A percentile compares a stretch with the other conserved stretches of the same genome.
Evolutionary conservation across 805 yeast genomes (phyloP).

Genomic region (Tetrapisispora pingtungensis): DNA sequence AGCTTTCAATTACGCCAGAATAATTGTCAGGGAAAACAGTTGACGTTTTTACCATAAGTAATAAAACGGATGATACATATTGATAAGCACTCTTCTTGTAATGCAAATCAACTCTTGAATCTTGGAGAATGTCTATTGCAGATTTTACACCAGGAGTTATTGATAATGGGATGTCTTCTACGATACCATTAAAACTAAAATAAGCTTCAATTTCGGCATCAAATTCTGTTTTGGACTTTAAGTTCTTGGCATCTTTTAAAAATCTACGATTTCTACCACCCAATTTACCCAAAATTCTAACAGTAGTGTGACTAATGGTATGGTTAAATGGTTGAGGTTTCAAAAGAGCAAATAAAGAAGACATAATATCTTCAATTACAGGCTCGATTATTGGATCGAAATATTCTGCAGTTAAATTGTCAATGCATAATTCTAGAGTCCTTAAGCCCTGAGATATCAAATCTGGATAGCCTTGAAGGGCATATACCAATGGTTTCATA

Average conservation of each 20-base stretch:
- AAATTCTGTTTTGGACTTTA: conserved; percentile 42
- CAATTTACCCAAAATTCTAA: conserved; percentile 83
- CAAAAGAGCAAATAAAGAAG: conserved; percentile 82
- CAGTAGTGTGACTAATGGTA: conserved; percentile 89
- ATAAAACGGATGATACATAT: conserved; percentile 55
- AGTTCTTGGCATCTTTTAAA: conserved; percentile 62
- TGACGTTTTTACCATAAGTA: conserved; percentile 47
- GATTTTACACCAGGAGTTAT: conserved; percentile 75
- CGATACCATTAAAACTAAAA: conserved; percentile 62
- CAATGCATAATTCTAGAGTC: conserved; percentile 91
- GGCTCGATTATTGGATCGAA: conserved; percentile 97
- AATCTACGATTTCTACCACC: conserved; percentile 94
- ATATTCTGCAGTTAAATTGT: conserved; percentile 89
- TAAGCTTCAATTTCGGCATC: conserved; percentile 63
- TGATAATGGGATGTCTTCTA: conserved; percentile 54
- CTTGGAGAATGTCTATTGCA: conserved; percentile 67
- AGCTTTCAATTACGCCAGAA: conserved; percentile 37
- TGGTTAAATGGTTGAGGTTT: conserved; percentile 91
- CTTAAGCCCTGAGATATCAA: conserved; percentile 89
- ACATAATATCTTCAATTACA: conserved; percentile 87
- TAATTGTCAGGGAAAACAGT: conserved; percentile 33
- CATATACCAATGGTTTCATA: conserved; percentile 85
- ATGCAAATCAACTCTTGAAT: conserved; percentile 44
- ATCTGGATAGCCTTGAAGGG: conserved; percentile 83
- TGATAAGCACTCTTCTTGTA: conserved; percentile 72